Base-by-base conservation (phyloP, 176 grass and related monocot genomes). In the Luzula sylvatica region DNA sequence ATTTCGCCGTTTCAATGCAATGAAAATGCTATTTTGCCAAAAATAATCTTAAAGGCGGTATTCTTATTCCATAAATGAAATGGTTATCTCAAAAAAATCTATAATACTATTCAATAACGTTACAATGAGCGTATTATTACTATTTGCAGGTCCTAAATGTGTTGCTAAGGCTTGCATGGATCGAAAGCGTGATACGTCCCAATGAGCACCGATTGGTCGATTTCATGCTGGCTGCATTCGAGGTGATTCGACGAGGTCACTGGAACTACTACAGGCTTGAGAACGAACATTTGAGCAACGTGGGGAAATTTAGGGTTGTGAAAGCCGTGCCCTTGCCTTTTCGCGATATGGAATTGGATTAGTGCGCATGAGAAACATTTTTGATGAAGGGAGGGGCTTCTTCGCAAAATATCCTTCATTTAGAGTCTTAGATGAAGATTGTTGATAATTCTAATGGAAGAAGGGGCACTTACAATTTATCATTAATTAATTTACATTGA, bases 241-340 rank as follows among this genome's bases (percentile, higher is more conserved):
- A 98, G 49, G 76, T 98, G 23, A 80, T 78, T 45, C 74, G 92
- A 4, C 78, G 92, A 16, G 92, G 92, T 1, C 92, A 98, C 7
- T 98, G 85, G 92, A 98, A 98, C 69, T 98, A 45, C 27, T 67
- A 55, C 41, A 88, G 92, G 21, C 56, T 96, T 32, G 92, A 96
- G 76, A 61, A 98, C 65, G 92, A 98, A 65, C 92, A 98, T 27
- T 61, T 98, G 9, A 98, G 65, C 60, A 98, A 87, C 27, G 92
- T 65, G 18, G 92, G 92, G 65, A 90, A 90, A 32, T 98, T 80
- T 61, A 84, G 85, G 58, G 81, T 74, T 8, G 81, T 86, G 74
- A 98, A 86, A 61, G 53, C 51, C 47, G 81, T 90, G 16, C 92
- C 92, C 1, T 38, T 98, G 30, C 92, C 92, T 25, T 98, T 98